Percentiles rank a stretch among this genome's conserved stretches.
Evolutionary conservation across 129 eudicot species (phyloP).

Genomic region (Arctium lappa): DNA sequence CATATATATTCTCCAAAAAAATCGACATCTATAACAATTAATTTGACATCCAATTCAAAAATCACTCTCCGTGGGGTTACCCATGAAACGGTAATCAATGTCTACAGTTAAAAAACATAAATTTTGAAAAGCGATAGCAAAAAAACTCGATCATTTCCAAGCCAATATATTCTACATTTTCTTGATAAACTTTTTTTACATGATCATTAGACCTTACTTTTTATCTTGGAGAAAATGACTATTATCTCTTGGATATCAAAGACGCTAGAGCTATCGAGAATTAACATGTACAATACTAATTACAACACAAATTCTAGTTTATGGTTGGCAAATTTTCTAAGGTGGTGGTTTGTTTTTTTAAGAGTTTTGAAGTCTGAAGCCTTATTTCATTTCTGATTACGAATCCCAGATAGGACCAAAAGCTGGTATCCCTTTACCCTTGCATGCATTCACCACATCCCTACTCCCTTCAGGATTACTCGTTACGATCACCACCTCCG

Average conservation of each 20-base stretch:
- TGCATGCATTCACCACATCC: conserved; percentile 75
- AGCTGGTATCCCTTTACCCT: conserved; percentile 59
- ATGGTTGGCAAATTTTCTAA: not conserved
- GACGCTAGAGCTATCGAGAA: not conserved
- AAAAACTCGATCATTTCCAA: not conserved
- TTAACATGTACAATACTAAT: not conserved
- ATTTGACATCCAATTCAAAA: no score
- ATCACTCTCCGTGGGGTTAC: no score
- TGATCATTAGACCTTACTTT: not conserved
- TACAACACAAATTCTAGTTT: not conserved
- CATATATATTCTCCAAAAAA: no score
- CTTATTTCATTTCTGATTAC: not conserved
- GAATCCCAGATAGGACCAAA: conserved; percentile 91
- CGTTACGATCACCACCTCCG: conserved; percentile 75
- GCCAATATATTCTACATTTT: not conserved
- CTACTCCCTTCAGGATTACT: conserved; percentile 79
- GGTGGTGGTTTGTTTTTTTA: no score
- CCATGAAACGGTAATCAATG: no score
- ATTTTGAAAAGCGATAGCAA: no score
- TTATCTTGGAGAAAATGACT: not conserved
- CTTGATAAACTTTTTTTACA: not conserved
- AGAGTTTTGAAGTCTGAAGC: no score
- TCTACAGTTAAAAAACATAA: not conserved
- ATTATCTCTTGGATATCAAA: not conserved
- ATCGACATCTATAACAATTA: no score